These are phyloP conservation scores for Articulospora tetracladia DNA, from an alignment of 495 filamentous ascomycete genomes.

Conservation along the genomic window DNA sequence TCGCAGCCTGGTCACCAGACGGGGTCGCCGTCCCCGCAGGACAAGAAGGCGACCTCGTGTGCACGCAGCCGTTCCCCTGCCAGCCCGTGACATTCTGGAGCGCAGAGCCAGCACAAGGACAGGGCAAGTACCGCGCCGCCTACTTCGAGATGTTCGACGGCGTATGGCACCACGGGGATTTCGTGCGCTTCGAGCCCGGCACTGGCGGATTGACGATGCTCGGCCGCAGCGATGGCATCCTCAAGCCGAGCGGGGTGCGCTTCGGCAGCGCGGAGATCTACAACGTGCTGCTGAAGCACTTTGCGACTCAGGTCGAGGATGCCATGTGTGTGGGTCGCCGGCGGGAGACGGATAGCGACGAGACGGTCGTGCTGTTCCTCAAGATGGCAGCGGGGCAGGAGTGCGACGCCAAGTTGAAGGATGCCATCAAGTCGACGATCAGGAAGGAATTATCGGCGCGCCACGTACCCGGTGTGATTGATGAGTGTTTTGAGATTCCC, in stretches of 20 bases:
- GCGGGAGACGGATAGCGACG: slow-evolving; percentile 60
- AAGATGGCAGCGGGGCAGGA: slow-evolving; percentile 58
- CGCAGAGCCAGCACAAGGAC: slow-evolving; percentile 21
- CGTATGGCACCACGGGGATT: slow-evolving; percentile 95
- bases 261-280: slow-evolving; percentile 87
- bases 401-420: slow-evolving; percentile 50
- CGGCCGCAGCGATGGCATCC: slow-evolving; percentile 81
- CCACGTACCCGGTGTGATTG: slow-evolving; percentile 73
- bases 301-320: slow-evolving; percentile 54
- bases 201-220: slow-evolving; percentile 70
- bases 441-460: slow-evolving; percentile 58
- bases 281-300: slow-evolving; percentile 62
- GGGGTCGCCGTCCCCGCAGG: slow-evolving; percentile 49
- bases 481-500: slow-evolving; percentile 77
- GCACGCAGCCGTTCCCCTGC: slow-evolving; percentile 80
- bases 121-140: slow-evolving; percentile 46
- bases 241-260: slow-evolving; percentile 82
- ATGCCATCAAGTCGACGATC: slow-evolving; percentile 56
- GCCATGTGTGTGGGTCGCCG: slow-evolving; percentile 73
- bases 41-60: slow-evolving; percentile 87
- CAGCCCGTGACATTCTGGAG: slow-evolving; percentile 91
- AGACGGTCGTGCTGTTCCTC: slow-evolving; percentile 71
- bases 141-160: slow-evolving; percentile 79
- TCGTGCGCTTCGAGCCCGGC: slow-evolving; percentile 68
- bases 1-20: slow-evolving; percentile 68